Evolutionary conservation across 495 filamentous ascomycete species (phyloP).

Genomic region (Tuber aestivum): DNA sequence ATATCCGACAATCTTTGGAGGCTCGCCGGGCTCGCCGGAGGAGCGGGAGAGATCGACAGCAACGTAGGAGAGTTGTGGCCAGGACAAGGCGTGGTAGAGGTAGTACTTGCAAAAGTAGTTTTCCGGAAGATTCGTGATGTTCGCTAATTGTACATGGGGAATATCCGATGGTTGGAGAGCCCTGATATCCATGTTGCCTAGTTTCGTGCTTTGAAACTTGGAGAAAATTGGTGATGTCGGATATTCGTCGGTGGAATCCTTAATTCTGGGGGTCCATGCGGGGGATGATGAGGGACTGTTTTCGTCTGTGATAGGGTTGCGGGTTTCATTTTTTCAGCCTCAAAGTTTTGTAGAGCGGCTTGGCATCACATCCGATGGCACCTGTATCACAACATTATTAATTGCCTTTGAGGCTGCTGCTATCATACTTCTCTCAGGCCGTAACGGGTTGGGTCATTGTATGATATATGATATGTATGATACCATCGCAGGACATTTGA

Average conservation of each 20-base stretch:
- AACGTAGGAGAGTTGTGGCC: constrained; percentile 94
- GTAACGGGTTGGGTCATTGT: no score
- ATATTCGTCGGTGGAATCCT: background rate
- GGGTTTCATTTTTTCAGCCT: background rate
- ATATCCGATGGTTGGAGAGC: constrained; percentile 70
- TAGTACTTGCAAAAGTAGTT: constrained; percentile 99
- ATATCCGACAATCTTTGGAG: constrained; percentile 97
- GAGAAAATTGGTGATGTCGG: background rate
- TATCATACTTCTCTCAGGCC: no score
- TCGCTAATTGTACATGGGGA: constrained; percentile 91
- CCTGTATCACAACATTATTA: background rate
- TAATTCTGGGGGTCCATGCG: background rate
- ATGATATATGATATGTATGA: no score
- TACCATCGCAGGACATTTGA: background rate
- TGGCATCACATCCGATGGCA: background rate
- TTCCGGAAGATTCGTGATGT: constrained; percentile 97
- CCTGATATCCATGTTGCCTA: constrained; percentile 66
- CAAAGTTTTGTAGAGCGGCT: background rate
- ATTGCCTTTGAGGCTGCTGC: background rate
- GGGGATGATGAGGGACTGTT: background rate
- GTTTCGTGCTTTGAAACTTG: background rate
- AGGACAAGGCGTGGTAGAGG: constrained; percentile 96
- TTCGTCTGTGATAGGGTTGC: background rate
- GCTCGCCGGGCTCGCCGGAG: constrained; percentile 69
- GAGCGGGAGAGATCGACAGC: constrained; percentile 83